A percentile compares a stretch with the other conserved stretches of the same genome.
Conservation (phyloP, 1,284 basidiomycete species). For the Trichosporon sp. region DNA sequence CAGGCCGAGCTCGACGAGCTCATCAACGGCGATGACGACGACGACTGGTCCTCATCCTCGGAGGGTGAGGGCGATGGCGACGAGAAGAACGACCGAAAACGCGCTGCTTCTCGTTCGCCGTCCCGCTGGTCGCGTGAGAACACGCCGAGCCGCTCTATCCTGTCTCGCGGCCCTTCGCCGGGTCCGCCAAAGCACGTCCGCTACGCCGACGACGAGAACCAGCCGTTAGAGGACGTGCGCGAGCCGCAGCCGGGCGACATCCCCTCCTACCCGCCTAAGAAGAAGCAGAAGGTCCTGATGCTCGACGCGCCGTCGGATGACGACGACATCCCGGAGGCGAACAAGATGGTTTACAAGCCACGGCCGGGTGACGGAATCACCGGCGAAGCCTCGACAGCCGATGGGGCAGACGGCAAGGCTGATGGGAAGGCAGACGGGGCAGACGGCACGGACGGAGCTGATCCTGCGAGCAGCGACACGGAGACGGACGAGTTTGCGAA, state of each 20-base stretch:
- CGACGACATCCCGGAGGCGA: constrained; percentile 29
- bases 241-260: constrained; percentile 22
- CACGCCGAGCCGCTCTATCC: constrained; percentile 15
- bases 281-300: constrained; percentile 20
- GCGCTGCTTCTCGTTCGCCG: not conserved
- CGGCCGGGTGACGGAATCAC: not conserved
- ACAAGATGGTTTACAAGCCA: constrained; percentile 20
- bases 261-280: constrained; percentile 21
- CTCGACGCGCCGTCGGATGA: constrained; percentile 32
- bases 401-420: constrained; percentile 27
- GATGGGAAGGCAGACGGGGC: constrained; percentile 15
- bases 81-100: not conserved
- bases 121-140: constrained; percentile 16
- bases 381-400: constrained; percentile 16
- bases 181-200: constrained; percentile 31
- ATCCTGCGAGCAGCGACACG: not conserved
- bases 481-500: constrained; percentile 40
- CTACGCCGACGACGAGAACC: constrained; percentile 42
- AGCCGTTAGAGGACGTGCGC: constrained; percentile 30
- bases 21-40: constrained; percentile 7
- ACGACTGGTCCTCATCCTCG: not conserved
- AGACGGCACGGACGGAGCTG: constrained; percentile 1
- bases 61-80: not conserved
- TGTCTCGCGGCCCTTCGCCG: constrained; percentile 11
- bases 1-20: constrained; percentile 18